Evolutionary conservation across 1,284 basidiomycete genomes (phyloP).

Genomic region (Ceratobasidium sp.): DNA sequence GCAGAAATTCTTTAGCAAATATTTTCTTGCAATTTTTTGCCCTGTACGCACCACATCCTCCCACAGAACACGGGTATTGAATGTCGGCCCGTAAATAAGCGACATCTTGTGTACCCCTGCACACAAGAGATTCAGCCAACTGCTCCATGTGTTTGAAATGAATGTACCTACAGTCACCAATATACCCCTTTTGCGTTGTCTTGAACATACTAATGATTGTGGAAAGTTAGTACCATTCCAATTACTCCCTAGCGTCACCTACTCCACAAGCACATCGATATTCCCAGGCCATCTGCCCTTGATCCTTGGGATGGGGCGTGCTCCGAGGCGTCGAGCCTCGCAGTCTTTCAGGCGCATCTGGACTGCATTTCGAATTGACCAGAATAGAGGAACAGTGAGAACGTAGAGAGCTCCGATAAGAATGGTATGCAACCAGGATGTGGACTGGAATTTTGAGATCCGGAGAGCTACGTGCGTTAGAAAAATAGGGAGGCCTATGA

Average conservation of each 20-base stretch:
- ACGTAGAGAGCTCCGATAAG: conserved; percentile 14
- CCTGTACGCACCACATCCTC: conserved; percentile 41
- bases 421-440: conserved; percentile 21
- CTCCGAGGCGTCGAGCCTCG: conserved; percentile 28
- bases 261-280: conserved; percentile 64
- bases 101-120: conserved; percentile 36
- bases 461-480: background rate
- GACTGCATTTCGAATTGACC: conserved; percentile 32
- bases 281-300: conserved; percentile 75
- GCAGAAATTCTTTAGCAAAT: background rate
- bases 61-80: conserved; percentile 48
- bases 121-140: background rate
- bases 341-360: background rate
- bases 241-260: background rate
- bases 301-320: conserved; percentile 60
- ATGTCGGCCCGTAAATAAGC: conserved; percentile 43
- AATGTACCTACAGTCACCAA: conserved; percentile 22
- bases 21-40: background rate
- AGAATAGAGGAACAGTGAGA: conserved; percentile 22
- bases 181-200: conserved; percentile 34
- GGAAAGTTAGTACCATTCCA: background rate
- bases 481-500: conserved; percentile 18
- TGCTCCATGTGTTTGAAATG: background rate
- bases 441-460: conserved; percentile 5
- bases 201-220: conserved; percentile 34